These are phyloP conservation scores for Colletotrichum euphorbiae DNA, from an alignment of 2,329 filamentous ascomycete species.

Conservation along the genomic window DNA sequence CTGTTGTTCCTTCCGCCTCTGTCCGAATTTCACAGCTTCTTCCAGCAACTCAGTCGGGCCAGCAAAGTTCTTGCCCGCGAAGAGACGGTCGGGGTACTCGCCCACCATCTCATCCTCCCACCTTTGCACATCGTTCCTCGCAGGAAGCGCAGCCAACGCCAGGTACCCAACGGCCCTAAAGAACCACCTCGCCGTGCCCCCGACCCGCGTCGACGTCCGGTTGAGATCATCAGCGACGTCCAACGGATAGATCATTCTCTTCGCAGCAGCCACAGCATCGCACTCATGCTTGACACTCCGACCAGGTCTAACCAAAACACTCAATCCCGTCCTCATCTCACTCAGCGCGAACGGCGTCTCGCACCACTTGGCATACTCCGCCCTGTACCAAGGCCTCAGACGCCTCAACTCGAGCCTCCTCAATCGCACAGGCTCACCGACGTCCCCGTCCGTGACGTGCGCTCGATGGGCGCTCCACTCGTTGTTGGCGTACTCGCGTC, in stretches of 20 bases:
- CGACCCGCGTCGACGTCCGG: not conserved
- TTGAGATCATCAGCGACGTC: not conserved
- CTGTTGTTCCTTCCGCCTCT: no score
- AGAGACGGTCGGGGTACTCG: not conserved
- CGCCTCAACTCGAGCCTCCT: not conserved
- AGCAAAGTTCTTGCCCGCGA: not conserved
- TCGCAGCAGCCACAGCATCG: not conserved
- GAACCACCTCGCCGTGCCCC: not conserved
- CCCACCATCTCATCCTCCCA: not conserved
- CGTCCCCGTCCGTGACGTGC: not conserved
- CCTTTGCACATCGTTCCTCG: not conserved
- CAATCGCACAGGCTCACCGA: not conserved
- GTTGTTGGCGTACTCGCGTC: no score
- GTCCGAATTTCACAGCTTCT: not conserved
- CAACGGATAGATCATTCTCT: not conserved
- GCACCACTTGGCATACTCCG: slow-evolving; percentile 5
- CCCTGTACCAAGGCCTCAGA: slow-evolving; percentile 15
- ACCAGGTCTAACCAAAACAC: not conserved
- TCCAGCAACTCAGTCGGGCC: not conserved
- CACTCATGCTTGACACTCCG: not conserved
- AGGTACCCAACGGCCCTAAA: slow-evolving; percentile 13
- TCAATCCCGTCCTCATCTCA: not conserved
- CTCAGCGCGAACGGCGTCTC: slow-evolving; percentile 14
- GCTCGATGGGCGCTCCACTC: not conserved
- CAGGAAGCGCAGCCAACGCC: slow-evolving; percentile 2